phyloP scores from a whole-genome alignment of 2,329 filamentous ascomycete species.

The Cylindrodendrum hubeiense region DNA sequence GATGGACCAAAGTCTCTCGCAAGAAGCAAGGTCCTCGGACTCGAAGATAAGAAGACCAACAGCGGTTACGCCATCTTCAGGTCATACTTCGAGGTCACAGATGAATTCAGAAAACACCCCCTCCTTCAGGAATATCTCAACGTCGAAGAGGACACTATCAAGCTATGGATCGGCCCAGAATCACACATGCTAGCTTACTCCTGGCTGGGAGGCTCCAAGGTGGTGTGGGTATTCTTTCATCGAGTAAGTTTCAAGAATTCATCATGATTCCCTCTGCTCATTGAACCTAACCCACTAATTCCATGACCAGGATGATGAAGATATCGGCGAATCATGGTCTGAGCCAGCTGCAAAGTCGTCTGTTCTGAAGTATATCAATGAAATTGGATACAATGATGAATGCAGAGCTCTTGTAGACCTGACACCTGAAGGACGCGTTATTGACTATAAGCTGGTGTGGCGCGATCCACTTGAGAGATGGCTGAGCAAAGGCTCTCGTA shows the following conservation, averaged over 20 bases:
- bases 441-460: slow-evolving; percentile 36
- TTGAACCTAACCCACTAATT: too few species aligned
- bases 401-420: too few species aligned
- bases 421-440: slow-evolving; percentile 15
- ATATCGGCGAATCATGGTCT: slow-evolving; percentile 9
- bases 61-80: slow-evolving; percentile 4
- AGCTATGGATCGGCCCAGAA: not conserved
- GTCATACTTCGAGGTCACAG: not conserved
- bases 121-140: not conserved
- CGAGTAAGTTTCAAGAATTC: too few species aligned
- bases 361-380: not conserved
- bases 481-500: slow-evolving; percentile 17
- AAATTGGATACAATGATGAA: not conserved
- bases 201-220: not conserved
- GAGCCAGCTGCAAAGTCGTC: not conserved
- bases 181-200: not conserved
- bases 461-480: slow-evolving; percentile 31
- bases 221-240: not conserved
- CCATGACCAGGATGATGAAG: not conserved
- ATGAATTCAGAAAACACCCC: not conserved
- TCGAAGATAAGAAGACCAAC: slow-evolving; percentile 3
- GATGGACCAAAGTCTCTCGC: slow-evolving; percentile 3
- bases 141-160: not conserved
- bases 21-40: not conserved
- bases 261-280: not conserved